Conservation (phyloP, 2,329 filamentous ascomycete genomes). For the Ilyonectria destructans region DNA sequence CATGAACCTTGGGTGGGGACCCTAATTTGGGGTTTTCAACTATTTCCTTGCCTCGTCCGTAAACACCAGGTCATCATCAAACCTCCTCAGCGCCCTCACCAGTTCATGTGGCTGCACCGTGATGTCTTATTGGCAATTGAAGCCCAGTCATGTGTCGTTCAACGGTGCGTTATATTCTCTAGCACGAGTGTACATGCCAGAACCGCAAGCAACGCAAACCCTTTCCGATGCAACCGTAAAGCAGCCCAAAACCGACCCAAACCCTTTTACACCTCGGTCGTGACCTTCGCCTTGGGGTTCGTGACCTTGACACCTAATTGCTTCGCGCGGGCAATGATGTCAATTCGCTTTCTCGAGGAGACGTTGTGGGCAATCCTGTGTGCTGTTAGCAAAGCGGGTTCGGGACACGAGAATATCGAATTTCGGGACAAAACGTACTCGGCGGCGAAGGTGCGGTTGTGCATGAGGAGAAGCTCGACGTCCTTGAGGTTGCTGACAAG, state of each 20-base stretch:
- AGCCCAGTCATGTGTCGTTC: constrained; percentile 50
- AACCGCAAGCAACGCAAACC: constrained; percentile 52
- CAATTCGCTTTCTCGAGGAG: constrained; percentile 98
- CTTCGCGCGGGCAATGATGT: constrained; percentile 98
- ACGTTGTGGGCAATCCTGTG: constrained; percentile 96
- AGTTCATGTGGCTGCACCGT: constrained; percentile 35
- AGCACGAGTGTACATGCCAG: constrained; percentile 51
- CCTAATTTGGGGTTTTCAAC: constrained; percentile 35
- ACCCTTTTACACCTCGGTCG: constrained; percentile 84
- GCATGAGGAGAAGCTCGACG: constrained; percentile 98
- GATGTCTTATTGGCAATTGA: constrained; percentile 32
- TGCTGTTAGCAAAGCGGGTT: constrained; percentile 40
- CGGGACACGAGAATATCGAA: background rate
- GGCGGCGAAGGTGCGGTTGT: constrained; percentile 99
- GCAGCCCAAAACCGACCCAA: constrained; percentile 50
- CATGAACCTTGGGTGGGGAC: constrained; percentile 20
- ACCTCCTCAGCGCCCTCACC: constrained; percentile 39
- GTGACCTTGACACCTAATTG: constrained; percentile 99
- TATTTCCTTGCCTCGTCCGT: constrained; percentile 43
- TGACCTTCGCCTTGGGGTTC: constrained; percentile 99
- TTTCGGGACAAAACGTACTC: constrained; percentile 78
- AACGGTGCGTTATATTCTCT: constrained; percentile 52
- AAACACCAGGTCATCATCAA: constrained; percentile 36
- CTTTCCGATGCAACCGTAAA: constrained; percentile 53
- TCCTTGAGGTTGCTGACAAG: constrained; percentile 97